phyloP scores from a whole-genome alignment of 441 rosid genomes.

The Viola pubescens region DNA sequence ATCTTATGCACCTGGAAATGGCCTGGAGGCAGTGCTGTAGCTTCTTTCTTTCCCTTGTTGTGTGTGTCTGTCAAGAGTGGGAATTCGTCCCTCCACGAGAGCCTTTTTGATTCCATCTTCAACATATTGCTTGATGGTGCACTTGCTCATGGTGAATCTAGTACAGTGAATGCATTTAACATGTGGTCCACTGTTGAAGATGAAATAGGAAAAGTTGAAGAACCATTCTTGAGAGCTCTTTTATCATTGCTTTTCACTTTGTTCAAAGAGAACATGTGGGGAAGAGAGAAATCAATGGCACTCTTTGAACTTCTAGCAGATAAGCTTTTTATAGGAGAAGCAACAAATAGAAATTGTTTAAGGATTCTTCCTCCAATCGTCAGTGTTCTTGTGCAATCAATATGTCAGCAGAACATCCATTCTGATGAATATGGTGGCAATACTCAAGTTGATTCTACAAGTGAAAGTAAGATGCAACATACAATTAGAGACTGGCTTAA shows the following conservation, averaged over 20 bases:
- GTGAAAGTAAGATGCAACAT: constrained; percentile 38
- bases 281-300: constrained; percentile 48
- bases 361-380: constrained; percentile 60
- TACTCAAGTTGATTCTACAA: constrained; percentile 18
- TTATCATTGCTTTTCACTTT: constrained; percentile 51
- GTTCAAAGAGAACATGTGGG: constrained; percentile 67
- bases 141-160: constrained; percentile 55
- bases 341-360: constrained; percentile 55
- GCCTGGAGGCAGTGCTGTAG: constrained; percentile 72
- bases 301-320: constrained; percentile 49
- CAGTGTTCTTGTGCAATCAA: constrained; percentile 40
- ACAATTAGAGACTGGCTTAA: constrained; percentile 66
- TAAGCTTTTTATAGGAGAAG: constrained; percentile 77
- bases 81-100: constrained; percentile 25
- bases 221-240: constrained; percentile 81
- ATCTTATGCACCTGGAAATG: constrained; percentile 90
- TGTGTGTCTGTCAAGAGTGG: constrained; percentile 45
- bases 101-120: constrained; percentile 56
- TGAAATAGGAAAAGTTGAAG: no score
- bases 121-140: constrained; percentile 77
- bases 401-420: constrained; percentile 30
- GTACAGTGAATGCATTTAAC: constrained; percentile 25
- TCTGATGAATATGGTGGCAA: constrained; percentile 28
- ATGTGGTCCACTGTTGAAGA: constrained; percentile 39
- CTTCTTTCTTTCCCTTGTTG: constrained; percentile 66